Percentiles rank a stretch among this genome's conserved stretches.
Conservation (phyloP, 1,284 basidiomycete species). For the Melampsora medusae region DNA sequence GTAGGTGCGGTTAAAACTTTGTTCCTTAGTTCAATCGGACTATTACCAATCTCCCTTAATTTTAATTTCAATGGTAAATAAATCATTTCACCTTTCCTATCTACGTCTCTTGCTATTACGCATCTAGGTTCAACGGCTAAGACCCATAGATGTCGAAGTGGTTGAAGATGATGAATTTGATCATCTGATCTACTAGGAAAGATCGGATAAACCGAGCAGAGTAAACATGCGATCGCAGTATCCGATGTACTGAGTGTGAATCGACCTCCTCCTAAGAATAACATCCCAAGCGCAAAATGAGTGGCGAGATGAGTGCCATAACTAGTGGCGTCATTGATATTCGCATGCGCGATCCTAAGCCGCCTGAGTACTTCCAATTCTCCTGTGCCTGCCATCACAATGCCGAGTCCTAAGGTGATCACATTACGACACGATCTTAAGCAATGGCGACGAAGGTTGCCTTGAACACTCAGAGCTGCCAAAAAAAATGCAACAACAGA, state of each 20-base stretch:
- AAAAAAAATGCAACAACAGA: constrained; percentile 21
- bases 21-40: constrained; percentile 26
- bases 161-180: constrained; percentile 87
- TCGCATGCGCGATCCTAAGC: constrained; percentile 86
- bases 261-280: constrained; percentile 90
- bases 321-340: constrained; percentile 71
- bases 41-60: constrained; percentile 61
- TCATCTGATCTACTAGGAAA: constrained; percentile 76
- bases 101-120: constrained; percentile 83
- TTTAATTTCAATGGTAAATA: constrained; percentile 86
- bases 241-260: constrained; percentile 90
- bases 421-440: constrained; percentile 84
- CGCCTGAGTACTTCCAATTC: constrained; percentile 84
- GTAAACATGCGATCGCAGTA: constrained; percentile 81
- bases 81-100: constrained; percentile 74
- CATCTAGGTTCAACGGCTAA: constrained; percentile 91
- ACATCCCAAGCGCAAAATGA: constrained; percentile 83
- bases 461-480: constrained; percentile 44
- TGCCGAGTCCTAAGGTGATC: constrained; percentile 76
- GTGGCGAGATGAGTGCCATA: constrained; percentile 89
- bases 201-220: constrained; percentile 85
- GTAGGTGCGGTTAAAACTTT: constrained; percentile 84
- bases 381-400: constrained; percentile 95
- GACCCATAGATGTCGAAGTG: constrained; percentile 91
- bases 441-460: constrained; percentile 70